Percentiles rank a stretch among this genome's conserved stretches.
Evolutionary conservation across 176 grass and related monocot species (phyloP).

Genomic region (Thalia dealbata): DNA sequence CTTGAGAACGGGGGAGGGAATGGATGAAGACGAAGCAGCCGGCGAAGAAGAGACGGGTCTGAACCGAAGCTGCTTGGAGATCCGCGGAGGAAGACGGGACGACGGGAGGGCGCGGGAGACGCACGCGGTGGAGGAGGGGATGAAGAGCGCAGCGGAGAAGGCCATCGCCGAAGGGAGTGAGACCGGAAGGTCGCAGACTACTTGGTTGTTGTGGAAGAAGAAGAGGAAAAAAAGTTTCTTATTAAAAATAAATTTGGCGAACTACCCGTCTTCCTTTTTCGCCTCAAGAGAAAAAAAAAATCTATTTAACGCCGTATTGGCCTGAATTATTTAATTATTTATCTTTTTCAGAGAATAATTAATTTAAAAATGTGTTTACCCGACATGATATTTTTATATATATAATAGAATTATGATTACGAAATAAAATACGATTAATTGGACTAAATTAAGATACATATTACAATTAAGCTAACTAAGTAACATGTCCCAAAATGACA

Average conservation of each 20-base stretch:
- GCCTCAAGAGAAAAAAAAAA: background rate
- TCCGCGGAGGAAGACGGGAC: background rate
- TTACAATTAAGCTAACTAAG: background rate
- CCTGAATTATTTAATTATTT: no score
- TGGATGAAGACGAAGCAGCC: conserved; percentile 7
- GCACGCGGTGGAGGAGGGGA: conserved; percentile 16
- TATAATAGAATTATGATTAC: no score
- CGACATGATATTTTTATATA: no score
- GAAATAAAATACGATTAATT: no score
- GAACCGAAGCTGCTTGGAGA: conserved; percentile 30
- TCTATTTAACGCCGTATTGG: no score
- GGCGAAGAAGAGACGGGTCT: conserved; percentile 52
- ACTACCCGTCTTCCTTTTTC: background rate
- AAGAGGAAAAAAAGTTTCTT: background rate
- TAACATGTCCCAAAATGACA: background rate
- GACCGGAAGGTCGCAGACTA: no score
- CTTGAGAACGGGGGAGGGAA: conserved; percentile 14
- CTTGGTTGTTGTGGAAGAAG: background rate
- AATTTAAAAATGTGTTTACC: no score
- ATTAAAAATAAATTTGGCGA: no score
- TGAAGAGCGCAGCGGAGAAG: conserved; percentile 24
- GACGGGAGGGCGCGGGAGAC: conserved; percentile 12
- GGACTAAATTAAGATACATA: background rate
- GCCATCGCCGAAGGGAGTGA: conserved; percentile 19
- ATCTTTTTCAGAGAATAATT: no score